Conservation (phyloP, 495 filamentous ascomycete genomes). For the Apiosordaria backusii region DNA sequence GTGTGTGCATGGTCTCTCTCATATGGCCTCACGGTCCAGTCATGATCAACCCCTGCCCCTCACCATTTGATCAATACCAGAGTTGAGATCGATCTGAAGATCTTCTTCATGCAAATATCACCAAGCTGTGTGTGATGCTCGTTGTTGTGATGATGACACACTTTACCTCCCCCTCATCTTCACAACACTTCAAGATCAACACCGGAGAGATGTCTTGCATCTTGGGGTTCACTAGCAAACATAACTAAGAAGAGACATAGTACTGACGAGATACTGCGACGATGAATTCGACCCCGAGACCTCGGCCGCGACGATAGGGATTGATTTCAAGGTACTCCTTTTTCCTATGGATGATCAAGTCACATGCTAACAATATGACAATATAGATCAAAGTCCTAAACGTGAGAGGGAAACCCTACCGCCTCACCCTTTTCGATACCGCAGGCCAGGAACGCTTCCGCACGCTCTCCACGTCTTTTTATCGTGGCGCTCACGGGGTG, state of each 20-base stretch:
- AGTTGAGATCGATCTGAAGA: neutral
- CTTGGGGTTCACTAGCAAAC: neutral
- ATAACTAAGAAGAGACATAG: slow-evolving; percentile 15
- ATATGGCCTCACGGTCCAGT: too few relatives aligned
- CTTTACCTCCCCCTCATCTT: neutral
- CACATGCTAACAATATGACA: too few relatives aligned
- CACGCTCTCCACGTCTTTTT: slow-evolving; percentile 58
- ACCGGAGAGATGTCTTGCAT: neutral
- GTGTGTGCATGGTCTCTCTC: too few relatives aligned
- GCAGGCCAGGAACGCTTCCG: slow-evolving; percentile 58
- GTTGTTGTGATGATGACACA: neutral
- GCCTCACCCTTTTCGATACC: slow-evolving; percentile 57
- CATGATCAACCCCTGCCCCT: too few relatives aligned
- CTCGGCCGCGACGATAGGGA: slow-evolving; percentile 57
- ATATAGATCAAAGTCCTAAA: slow-evolving; percentile 44
- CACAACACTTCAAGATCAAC: neutral
- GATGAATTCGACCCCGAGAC: slow-evolving; percentile 58
- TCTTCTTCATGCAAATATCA: neutral
- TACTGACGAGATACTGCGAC: slow-evolving; percentile 47
- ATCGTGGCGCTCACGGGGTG: slow-evolving; percentile 58
- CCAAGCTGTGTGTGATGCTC: too few relatives aligned
- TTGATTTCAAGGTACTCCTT: slow-evolving; percentile 54
- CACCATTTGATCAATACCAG: too few relatives aligned
- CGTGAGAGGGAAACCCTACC: slow-evolving; percentile 53
- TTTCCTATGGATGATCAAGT: too few relatives aligned